Percentiles rank a stretch among this genome's conserved stretches.
Conservation (phyloP, 441 rosid species). For the Codiaeum variegatum region DNA sequence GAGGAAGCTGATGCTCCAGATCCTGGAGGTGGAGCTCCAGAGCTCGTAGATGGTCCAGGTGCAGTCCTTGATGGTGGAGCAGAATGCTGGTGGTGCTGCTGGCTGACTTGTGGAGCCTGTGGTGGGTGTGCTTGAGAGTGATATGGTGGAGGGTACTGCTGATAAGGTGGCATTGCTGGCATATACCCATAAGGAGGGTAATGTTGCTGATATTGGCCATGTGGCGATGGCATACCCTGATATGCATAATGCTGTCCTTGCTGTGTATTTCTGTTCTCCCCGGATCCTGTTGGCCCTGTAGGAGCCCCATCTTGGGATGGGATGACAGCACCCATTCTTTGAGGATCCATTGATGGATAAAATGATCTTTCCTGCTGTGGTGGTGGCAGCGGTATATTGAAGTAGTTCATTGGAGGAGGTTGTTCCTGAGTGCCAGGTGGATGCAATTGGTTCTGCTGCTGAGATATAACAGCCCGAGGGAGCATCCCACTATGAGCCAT, state of each 20-base stretch:
- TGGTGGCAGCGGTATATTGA: slow-evolving; percentile 77
- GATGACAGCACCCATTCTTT: slow-evolving; percentile 90
- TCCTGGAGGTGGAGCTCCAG: slow-evolving; percentile 27
- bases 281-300: slow-evolving; percentile 22
- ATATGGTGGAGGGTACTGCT: slow-evolving; percentile 52
- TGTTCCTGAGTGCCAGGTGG: slow-evolving; percentile 48
- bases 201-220: slow-evolving; percentile 50
- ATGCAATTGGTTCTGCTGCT: slow-evolving; percentile 69
- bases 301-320: slow-evolving; percentile 71
- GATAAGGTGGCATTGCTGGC: slow-evolving; percentile 52
- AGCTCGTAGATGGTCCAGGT: slow-evolving; percentile 27
- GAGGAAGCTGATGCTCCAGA: slow-evolving; percentile 33
- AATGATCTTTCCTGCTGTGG: slow-evolving; percentile 64
- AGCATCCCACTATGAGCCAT: slow-evolving; percentile 75
- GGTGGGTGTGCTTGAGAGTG: slow-evolving; percentile 44
- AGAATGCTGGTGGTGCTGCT: slow-evolving; percentile 61
- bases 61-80: slow-evolving; percentile 33
- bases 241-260: slow-evolving; percentile 48
- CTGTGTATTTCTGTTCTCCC: slow-evolving; percentile 52
- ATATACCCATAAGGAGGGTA: slow-evolving; percentile 61
- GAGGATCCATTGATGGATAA: slow-evolving; percentile 98
- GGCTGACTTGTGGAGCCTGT: slow-evolving; percentile 36
- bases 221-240: slow-evolving; percentile 47
- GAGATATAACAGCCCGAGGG: slow-evolving; percentile 83
- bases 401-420: slow-evolving; percentile 63